Evolutionary conservation across 495 filamentous ascomycete genomes (phyloP).

Genomic region (Penicillium turbatum): DNA sequence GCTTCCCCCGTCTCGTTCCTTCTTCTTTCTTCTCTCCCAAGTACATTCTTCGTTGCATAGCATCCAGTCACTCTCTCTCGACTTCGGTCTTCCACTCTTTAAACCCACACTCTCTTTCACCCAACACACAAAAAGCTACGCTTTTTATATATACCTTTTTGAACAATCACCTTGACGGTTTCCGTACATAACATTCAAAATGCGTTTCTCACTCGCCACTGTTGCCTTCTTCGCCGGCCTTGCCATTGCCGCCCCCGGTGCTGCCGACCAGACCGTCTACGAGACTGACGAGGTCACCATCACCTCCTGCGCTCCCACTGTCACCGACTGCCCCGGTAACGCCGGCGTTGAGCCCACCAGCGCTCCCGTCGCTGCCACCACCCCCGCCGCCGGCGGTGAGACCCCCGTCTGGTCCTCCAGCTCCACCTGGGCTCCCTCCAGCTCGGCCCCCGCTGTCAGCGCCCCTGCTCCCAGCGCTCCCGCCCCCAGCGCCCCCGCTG

Average conservation of each 20-base stretch:
- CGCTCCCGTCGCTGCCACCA: slow-evolving; percentile 15
- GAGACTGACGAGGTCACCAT: slow-evolving; percentile 52
- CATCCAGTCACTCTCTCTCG: slow-evolving; percentile 40
- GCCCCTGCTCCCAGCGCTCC: slow-evolving; percentile 5
- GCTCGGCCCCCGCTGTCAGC: neutral
- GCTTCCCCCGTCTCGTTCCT: slow-evolving; percentile 24
- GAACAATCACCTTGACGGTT: slow-evolving; percentile 36
- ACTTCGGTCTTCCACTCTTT: slow-evolving; percentile 58
- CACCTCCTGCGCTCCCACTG: slow-evolving; percentile 56
- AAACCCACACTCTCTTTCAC: slow-evolving; percentile 43
- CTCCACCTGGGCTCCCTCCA: slow-evolving; percentile 15
- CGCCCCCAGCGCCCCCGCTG: slow-evolving; percentile 16
- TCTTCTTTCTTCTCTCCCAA: slow-evolving; percentile 36
- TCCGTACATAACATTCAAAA: slow-evolving; percentile 42
- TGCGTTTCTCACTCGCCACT: slow-evolving; percentile 51
- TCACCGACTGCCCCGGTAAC: slow-evolving; percentile 54
- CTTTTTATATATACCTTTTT: slow-evolving; percentile 20
- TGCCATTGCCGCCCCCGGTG: slow-evolving; percentile 37
- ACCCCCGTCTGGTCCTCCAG: slow-evolving; percentile 11
- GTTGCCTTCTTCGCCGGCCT: slow-evolving; percentile 50
- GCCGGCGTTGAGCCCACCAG: slow-evolving; percentile 15
- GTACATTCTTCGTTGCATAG: slow-evolving; percentile 37
- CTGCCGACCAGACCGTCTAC: slow-evolving; percentile 46
- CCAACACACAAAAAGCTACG: slow-evolving; percentile 19
- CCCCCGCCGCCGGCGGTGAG: slow-evolving; percentile 14